Evolutionary conservation across 1,139 yeast species (phyloP).

Genomic region (Hyphopichia khmerensis): DNA sequence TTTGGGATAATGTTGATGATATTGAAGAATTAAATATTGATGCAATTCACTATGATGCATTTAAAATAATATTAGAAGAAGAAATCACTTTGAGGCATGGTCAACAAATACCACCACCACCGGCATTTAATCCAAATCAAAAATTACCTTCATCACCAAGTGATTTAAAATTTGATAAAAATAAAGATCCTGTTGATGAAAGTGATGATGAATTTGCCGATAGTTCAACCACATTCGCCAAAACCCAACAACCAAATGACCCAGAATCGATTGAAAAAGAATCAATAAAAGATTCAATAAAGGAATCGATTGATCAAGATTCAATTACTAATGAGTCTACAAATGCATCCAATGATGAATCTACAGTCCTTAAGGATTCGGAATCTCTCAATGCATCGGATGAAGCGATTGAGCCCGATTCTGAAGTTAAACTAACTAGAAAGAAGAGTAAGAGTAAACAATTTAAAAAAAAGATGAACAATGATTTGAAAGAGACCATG

Average conservation of each 20-base stretch:
- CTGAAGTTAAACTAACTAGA: slow-evolving; percentile 11
- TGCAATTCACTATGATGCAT: slow-evolving; percentile 24
- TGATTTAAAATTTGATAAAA: not conserved
- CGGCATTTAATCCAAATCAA: not conserved
- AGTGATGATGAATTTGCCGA: slow-evolving; percentile 14
- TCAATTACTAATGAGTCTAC: not conserved
- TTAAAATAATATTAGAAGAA: slow-evolving; percentile 8
- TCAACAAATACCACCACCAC: not conserved
- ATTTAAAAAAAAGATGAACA: slow-evolving; percentile 29
- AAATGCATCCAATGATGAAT: not conserved
- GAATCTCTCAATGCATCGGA: too few species aligned
- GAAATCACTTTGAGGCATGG: slow-evolving; percentile 1
- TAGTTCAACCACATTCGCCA: slow-evolving; percentile 5
- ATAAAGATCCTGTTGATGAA: slow-evolving; percentile 5
- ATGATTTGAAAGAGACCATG: slow-evolving; percentile 37
- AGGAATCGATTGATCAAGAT: too few species aligned
- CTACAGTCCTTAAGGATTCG: too few species aligned
- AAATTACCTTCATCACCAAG: not conserved
- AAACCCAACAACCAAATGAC: too few species aligned
- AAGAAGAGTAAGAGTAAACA: slow-evolving; percentile 26
- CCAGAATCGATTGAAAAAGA: too few species aligned
- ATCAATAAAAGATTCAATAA: too few species aligned
- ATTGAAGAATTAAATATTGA: slow-evolving; percentile 29
- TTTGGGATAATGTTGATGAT: slow-evolving; percentile 48
- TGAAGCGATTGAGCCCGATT: not conserved